Evolutionary conservation across 352 stramenopile genomes (phyloP).

Genomic region (Phytopythium sindhum): DNA sequence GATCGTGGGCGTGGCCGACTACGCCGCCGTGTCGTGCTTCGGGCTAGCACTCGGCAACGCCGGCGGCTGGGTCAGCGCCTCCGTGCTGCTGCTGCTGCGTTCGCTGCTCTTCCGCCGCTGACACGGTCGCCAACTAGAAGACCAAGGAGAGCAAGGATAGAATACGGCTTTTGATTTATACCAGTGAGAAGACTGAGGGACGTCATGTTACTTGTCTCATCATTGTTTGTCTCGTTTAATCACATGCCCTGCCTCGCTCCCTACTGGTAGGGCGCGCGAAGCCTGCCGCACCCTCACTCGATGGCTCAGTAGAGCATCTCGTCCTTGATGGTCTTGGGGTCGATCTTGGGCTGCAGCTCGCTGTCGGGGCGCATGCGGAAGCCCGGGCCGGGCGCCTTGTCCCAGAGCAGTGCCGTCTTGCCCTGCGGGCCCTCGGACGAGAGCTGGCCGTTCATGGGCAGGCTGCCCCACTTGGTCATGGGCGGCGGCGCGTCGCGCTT

Average conservation of each 20-base stretch:
- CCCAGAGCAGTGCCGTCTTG: slow-evolving; percentile 93
- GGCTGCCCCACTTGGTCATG: slow-evolving; percentile 98
- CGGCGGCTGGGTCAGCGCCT: slow-evolving; percentile 54
- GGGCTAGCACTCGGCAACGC: slow-evolving; percentile 58
- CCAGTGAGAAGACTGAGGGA: background rate
- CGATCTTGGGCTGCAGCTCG: slow-evolving; percentile 91
- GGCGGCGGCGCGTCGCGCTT: slow-evolving; percentile 90
- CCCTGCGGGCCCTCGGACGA: slow-evolving; percentile 97
- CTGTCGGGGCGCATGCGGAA: slow-evolving; percentile 91
- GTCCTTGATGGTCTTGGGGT: slow-evolving; percentile 92
- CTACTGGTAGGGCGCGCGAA: background rate
- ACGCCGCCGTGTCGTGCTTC: slow-evolving; percentile 57
- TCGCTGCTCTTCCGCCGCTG: slow-evolving; percentile 33
- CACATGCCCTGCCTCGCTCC: background rate
- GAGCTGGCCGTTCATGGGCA: slow-evolving; percentile 99
- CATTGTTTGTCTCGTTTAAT: slow-evolving; percentile 2
- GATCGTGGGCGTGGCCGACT: slow-evolving; percentile 66
- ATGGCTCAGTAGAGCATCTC: slow-evolving; percentile 82
- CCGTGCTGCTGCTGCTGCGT: slow-evolving; percentile 50
- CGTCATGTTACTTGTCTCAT: background rate
- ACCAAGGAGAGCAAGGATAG: background rate
- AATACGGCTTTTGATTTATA: background rate
- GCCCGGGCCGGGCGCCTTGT: slow-evolving; percentile 73
- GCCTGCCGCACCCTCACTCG: background rate
- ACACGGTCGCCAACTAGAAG: background rate